Percentiles rank a stretch among this genome's conserved stretches.
phyloP scores from a whole-genome alignment of 2,329 filamentous ascomycete genomes.

The Xylariaceae sp. region DNA sequence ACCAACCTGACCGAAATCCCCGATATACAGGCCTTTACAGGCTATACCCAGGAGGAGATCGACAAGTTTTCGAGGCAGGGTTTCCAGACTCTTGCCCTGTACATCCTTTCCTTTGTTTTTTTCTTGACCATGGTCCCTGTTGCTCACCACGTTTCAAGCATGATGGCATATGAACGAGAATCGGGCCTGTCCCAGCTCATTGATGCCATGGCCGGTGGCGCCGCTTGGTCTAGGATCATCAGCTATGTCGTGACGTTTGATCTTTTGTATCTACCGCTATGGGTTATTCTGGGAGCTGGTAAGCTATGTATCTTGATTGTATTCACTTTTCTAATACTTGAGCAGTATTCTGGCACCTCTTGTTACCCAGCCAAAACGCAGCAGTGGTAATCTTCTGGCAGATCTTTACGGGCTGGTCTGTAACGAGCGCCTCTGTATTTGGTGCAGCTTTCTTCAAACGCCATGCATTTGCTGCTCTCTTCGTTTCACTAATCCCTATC shows the following conservation, averaged over 20 bases:
- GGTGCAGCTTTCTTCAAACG: slow-evolving; percentile 47
- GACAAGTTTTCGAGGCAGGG: slow-evolving; percentile 62
- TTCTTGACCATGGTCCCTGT: slow-evolving; percentile 73
- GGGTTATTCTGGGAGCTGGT: slow-evolving; percentile 42
- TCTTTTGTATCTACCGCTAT: slow-evolving; percentile 64
- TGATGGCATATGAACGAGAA: slow-evolving; percentile 69
- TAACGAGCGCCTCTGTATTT: slow-evolving; percentile 72
- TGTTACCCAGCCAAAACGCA: slow-evolving; percentile 39
- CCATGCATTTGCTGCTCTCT: slow-evolving; percentile 41
- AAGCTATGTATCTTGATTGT: slow-evolving; percentile 29
- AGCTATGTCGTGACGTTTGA: slow-evolving; percentile 72
- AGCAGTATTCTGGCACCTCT: slow-evolving; percentile 43
- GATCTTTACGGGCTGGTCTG: slow-evolving; percentile 53
- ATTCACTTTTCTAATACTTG: slow-evolving; percentile 47
- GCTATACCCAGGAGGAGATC: slow-evolving; percentile 51
- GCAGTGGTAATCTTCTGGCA: slow-evolving; percentile 50
- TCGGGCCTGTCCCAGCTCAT: slow-evolving; percentile 73
- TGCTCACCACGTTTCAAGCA: slow-evolving; percentile 73
- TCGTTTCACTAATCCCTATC: slow-evolving; percentile 39
- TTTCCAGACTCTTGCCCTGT: slow-evolving; percentile 67
- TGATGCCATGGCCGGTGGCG: slow-evolving; percentile 76
- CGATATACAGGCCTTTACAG: slow-evolving; percentile 33
- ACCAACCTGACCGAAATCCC: slow-evolving; percentile 29
- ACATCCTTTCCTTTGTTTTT: slow-evolving; percentile 65
- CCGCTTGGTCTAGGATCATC: slow-evolving; percentile 63